A percentile compares a stretch with the other conserved stretches of the same genome.
phyloP scores from a whole-genome alignment of 1,139 yeast species.

The Kurtzmaniella quercitrusa region DNA sequence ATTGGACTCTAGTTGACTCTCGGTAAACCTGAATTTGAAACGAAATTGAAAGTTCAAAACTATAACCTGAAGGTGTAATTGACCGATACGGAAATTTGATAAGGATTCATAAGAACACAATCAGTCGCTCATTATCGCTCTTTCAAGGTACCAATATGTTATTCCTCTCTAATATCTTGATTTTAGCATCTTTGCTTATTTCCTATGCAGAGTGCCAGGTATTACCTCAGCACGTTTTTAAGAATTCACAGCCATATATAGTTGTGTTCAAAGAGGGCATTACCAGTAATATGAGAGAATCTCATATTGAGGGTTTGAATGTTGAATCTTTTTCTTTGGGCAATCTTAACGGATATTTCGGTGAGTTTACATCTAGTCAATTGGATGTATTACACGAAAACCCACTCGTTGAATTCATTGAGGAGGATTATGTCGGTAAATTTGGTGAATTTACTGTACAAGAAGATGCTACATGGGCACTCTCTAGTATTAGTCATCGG shows the following conservation, averaged over 20 bases:
- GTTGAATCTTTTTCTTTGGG: neutral
- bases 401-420: slow-evolving; percentile 74
- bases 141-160: neutral
- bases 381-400: slow-evolving; percentile 59
- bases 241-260: neutral
- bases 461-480: slow-evolving; percentile 14
- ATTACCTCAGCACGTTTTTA: neutral
- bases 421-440: slow-evolving; percentile 64
- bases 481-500: slow-evolving; percentile 12
- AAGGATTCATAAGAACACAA: neutral
- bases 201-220: neutral
- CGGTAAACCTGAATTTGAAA: neutral
- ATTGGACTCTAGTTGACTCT: neutral
- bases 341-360: neutral
- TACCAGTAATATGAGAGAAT: neutral
- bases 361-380: neutral
- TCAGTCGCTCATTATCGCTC: neutral
- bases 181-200: neutral
- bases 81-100: neutral
- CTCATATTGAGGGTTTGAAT: neutral
- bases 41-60: neutral
- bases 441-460: slow-evolving; percentile 14
- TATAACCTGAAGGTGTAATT: neutral
- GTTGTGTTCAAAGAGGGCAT: neutral
- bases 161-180: neutral